Conservation (phyloP, 2,329 filamentous ascomycete genomes). For the Lasiodiplodia hormozganensis region DNA sequence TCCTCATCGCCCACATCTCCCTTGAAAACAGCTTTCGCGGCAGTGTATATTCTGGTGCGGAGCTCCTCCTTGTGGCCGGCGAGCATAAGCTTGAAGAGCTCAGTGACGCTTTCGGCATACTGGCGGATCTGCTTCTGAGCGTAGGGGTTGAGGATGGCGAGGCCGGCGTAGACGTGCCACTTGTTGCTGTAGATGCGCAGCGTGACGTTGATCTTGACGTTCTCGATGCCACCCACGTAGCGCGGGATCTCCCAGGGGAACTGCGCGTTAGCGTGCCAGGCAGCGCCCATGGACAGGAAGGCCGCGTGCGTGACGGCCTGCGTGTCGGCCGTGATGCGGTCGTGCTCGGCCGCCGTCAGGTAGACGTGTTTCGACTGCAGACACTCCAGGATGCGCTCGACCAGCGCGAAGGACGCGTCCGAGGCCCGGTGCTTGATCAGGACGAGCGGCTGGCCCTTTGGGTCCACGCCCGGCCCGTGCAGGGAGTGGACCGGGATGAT, state of each 20-base stretch:
- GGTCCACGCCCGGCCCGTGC: conserved; percentile 89
- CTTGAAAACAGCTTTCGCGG: conserved; percentile 75
- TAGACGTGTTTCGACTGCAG: conserved; percentile 86
- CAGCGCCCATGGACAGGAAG: conserved; percentile 94
- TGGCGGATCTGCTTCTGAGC: conserved; percentile 92
- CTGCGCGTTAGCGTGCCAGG: conserved; percentile 93
- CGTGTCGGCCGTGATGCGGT: conserved; percentile 97
- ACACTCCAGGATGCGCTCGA: conserved; percentile 81
- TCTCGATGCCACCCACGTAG: conserved; percentile 96
- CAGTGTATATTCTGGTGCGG: conserved; percentile 75
- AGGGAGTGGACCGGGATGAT: conserved; percentile 97
- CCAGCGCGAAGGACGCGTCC: conserved; percentile 75
- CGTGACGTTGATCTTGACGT: conserved; percentile 98
- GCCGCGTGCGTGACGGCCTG: conserved; percentile 98
- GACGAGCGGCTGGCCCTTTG: conserved; percentile 86
- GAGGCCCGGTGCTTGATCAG: conserved; percentile 92
- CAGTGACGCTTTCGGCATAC: conserved; percentile 90
- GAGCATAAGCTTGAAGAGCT: conserved; percentile 96
- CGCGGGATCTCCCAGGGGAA: conserved; percentile 98
- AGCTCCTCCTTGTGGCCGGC: conserved; percentile 81
- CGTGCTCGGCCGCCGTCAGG: conserved; percentile 85
- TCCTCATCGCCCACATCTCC: conserved; percentile 60
- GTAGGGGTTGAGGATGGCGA: conserved; percentile 94
- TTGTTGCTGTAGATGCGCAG: conserved; percentile 98
- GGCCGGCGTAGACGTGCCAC: conserved; percentile 98